Evolutionary conservation across 2,329 filamentous ascomycete species (phyloP).

Genomic region (Sarocladiaceae sp.): DNA sequence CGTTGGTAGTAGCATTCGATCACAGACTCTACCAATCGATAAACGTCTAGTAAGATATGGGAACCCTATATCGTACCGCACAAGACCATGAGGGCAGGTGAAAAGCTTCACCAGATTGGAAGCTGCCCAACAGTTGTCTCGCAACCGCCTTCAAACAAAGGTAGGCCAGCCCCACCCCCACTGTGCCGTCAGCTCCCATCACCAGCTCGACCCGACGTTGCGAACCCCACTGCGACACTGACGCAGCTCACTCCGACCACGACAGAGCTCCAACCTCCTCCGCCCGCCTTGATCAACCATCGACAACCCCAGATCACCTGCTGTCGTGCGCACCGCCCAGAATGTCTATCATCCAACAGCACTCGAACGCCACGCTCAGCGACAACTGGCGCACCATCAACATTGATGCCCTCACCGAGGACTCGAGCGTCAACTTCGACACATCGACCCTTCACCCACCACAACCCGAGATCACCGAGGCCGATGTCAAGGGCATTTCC

Average conservation of each 20-base stretch:
- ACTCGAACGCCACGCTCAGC: slow-evolving; percentile 52
- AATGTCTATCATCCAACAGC: slow-evolving; percentile 65
- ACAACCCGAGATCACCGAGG: slow-evolving; percentile 65
- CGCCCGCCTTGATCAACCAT: neutral
- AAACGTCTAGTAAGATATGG: too few relatives aligned
- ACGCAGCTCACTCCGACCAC: slow-evolving; percentile 5
- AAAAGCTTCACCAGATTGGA: too few relatives aligned
- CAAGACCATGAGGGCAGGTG: too few relatives aligned
- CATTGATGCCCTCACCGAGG: slow-evolving; percentile 84
- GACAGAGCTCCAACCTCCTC: neutral
- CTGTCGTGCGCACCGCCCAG: slow-evolving; percentile 5
- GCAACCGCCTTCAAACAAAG: too few relatives aligned
- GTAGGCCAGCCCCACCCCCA: neutral
- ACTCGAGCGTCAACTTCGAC: slow-evolving; percentile 89
- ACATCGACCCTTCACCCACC: slow-evolving; percentile 74
- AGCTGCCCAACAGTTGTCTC: too few relatives aligned
- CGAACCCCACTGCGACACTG: slow-evolving; percentile 10
- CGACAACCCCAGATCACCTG: neutral
- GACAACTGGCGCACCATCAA: slow-evolving; percentile 84
- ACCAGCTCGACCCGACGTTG: slow-evolving; percentile 9
- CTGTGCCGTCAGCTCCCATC: slow-evolving; percentile 4
- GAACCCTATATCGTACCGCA: too few relatives aligned
- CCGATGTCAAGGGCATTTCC: slow-evolving; percentile 71
- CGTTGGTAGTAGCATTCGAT: too few relatives aligned
- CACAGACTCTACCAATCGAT: too few relatives aligned